Evolutionary conservation across 306 rosid genomes (phyloP).

Genomic region (Inga laurina): DNA sequence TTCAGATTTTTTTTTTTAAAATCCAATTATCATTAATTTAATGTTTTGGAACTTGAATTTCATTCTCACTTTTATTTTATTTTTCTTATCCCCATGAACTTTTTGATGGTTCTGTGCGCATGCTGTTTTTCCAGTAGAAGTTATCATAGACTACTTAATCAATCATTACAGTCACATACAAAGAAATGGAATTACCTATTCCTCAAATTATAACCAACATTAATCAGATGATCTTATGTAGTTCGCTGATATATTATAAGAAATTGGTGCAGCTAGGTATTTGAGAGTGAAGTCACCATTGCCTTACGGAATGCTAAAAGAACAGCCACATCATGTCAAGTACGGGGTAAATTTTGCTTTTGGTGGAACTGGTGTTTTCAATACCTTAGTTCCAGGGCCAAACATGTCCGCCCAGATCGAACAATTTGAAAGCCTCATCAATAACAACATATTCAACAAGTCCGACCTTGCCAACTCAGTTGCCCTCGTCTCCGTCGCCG

Average conservation of each 20-base stretch:
- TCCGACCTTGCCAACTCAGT: conserved; percentile 54
- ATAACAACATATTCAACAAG: conserved; percentile 33
- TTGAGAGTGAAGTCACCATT: conserved; percentile 75
- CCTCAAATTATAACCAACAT: not conserved
- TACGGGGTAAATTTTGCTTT: conserved; percentile 85
- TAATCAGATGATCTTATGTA: not conserved
- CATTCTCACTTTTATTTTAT: not conserved
- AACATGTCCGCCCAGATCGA: conserved; percentile 88
- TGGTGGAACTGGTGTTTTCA: conserved; percentile 87
- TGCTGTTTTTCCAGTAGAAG: conserved; percentile 31
- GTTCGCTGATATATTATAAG: not conserved
- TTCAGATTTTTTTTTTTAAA: too few relatives aligned
- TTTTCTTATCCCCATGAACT: conserved; percentile 20
- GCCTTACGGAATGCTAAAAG: conserved; percentile 60
- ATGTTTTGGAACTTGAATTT: not conserved
- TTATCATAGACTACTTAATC: not conserved
- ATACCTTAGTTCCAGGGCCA: conserved; percentile 55
- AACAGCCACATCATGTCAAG: conserved; percentile 42
- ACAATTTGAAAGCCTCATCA: conserved; percentile 43
- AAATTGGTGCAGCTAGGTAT: conserved; percentile 57
- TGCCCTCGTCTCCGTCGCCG: conserved; percentile 72
- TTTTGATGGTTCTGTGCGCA: not conserved
- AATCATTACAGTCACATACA: conserved; percentile 12
- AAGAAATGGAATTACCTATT: not conserved
- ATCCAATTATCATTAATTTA: too few relatives aligned